phyloP scores from a whole-genome alignment of 2,329 filamentous ascomycete genomes.

The Berkeleyomyces rouxiae region DNA sequence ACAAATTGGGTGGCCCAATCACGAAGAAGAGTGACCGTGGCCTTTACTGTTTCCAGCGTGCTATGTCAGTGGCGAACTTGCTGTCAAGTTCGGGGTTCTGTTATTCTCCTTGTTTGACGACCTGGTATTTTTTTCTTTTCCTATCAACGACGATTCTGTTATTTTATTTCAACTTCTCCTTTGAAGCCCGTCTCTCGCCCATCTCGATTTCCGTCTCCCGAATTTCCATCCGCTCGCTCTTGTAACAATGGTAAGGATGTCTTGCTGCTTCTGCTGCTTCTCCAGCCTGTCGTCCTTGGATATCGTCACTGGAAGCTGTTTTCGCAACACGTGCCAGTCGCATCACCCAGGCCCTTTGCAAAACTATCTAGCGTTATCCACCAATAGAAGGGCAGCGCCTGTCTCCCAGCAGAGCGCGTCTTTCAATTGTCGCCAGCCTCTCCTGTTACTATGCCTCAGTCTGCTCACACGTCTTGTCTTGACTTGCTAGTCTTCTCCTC shows the following conservation, averaged over 20 bases:
- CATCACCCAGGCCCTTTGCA: background rate
- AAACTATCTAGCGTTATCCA: background rate
- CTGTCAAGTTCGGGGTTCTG: background rate
- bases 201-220: background rate
- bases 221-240: background rate
- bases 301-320: slow-evolving; percentile 1
- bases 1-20: background rate
- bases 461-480: background rate
- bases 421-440: background rate
- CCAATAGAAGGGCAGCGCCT: background rate
- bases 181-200: background rate
- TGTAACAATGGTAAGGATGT: slow-evolving; percentile 3
- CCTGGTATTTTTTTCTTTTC: background rate
- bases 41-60: slow-evolving; percentile 2
- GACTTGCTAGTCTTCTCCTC: slow-evolving; percentile 37
- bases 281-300: slow-evolving; percentile 10
- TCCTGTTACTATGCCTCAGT: background rate
- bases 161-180: background rate
- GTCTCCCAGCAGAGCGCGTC: background rate
- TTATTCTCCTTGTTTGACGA: background rate
- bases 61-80: background rate
- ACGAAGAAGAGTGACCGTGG: slow-evolving; percentile 4
- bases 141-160: background rate
- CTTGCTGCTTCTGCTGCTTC: background rate
- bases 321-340: background rate